Evolutionary conservation across 2,329 filamentous ascomycete genomes (phyloP).

Genomic region (Ceratocystis cubensis): DNA sequence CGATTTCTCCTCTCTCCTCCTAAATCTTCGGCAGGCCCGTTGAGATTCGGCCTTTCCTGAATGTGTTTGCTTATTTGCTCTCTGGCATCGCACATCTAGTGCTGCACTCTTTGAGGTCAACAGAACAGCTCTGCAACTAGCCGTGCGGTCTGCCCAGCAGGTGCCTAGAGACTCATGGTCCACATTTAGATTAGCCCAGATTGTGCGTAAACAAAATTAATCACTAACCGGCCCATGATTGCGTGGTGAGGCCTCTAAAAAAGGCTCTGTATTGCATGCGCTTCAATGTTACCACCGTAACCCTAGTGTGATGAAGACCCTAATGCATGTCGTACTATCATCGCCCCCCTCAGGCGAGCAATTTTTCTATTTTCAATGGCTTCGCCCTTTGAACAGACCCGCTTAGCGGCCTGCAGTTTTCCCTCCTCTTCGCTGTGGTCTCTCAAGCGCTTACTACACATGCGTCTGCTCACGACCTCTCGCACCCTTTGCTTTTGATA

Average conservation of each 20-base stretch:
- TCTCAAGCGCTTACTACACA: background rate
- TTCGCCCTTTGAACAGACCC: background rate
- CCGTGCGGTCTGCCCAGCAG: background rate
- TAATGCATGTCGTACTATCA: too few species aligned
- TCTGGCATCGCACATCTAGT: background rate
- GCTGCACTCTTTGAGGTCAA: background rate
- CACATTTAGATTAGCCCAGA: background rate
- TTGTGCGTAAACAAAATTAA: background rate
- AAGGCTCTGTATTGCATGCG: too few species aligned
- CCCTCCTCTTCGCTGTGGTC: background rate
- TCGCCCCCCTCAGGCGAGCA: background rate
- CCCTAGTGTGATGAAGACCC: too few species aligned
- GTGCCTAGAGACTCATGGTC: background rate
- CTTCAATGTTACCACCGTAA: too few species aligned
- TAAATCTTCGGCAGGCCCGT: background rate
- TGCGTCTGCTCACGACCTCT: background rate
- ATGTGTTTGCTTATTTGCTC: background rate
- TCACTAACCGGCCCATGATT: background rate
- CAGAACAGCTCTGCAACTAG: background rate
- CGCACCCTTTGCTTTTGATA: background rate
- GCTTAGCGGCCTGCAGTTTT: background rate
- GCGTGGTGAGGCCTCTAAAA: too few species aligned
- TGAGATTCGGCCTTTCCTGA: background rate
- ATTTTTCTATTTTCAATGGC: background rate
- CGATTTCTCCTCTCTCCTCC: too few species aligned